phyloP scores from a whole-genome alignment of 1,139 yeast genomes.

The Magnusiomyces clavatus region DNA sequence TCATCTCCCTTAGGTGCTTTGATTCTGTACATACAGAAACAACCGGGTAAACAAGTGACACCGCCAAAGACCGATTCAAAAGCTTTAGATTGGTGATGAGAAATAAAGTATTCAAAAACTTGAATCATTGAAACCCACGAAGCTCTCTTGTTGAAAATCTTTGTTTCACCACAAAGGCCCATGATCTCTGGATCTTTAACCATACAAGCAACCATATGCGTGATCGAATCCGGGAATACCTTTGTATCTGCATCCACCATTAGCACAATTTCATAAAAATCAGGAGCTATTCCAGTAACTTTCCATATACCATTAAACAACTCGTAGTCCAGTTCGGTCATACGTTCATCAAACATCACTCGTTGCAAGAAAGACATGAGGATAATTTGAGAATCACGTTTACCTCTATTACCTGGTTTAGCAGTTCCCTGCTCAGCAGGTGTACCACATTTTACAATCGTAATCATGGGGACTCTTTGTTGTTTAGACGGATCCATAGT shows the following conservation, averaged over 20 bases:
- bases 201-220: conserved; percentile 92
- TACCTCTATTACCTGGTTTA: conserved; percentile 98
- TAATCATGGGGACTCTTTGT: conserved; percentile 78
- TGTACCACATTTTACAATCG: conserved; percentile 88
- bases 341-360: conserved; percentile 90
- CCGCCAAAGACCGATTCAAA: conserved; percentile 95
- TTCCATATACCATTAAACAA: conserved; percentile 73
- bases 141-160: conserved; percentile 76
- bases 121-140: conserved; percentile 95
- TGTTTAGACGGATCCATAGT: conserved; percentile 76
- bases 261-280: conserved; percentile 71
- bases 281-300: conserved; percentile 83
- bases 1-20: conserved; percentile 86
- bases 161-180: conserved; percentile 98
- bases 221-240: conserved; percentile 81
- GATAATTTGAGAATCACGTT: conserved; percentile 92
- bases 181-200: conserved; percentile 81
- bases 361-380: conserved; percentile 89
- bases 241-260: conserved; percentile 98
- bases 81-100: conserved; percentile 95
- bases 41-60: conserved; percentile 96
- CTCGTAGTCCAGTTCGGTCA: conserved; percentile 89
- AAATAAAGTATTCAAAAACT: conserved; percentile 90
- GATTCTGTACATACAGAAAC: conserved; percentile 92
- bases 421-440: conserved; percentile 67